A percentile compares a stretch with the other conserved stretches of the same genome.
phyloP scores from a whole-genome alignment of 2,329 filamentous ascomycete species.

The Pseudofabraea citricarpa region DNA sequence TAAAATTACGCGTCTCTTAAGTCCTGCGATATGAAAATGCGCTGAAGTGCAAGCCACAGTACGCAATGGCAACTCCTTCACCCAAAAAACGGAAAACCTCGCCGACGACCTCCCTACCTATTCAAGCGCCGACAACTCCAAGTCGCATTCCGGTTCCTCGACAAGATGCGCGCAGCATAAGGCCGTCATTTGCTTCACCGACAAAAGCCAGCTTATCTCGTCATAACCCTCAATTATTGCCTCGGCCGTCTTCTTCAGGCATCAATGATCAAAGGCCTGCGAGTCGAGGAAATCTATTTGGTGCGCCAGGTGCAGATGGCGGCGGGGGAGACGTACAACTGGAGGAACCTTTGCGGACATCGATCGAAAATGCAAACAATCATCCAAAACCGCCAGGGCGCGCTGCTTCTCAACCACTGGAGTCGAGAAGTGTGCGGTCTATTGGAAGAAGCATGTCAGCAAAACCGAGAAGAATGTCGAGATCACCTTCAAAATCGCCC shows the following conservation, averaged over 20 bases:
- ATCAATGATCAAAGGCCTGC: constrained; percentile 28
- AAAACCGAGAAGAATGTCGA: constrained; percentile 24
- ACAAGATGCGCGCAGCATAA: constrained; percentile 22
- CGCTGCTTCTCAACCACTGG: not conserved
- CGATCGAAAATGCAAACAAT: constrained; percentile 12
- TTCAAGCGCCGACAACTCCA: constrained; percentile 36
- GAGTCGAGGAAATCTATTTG: constrained; percentile 22
- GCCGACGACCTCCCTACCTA: constrained; percentile 41
- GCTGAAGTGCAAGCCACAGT: too few relatives aligned
- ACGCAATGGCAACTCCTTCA: constrained; percentile 50
- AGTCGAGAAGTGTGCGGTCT: constrained; percentile 9
- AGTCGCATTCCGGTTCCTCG: constrained; percentile 22
- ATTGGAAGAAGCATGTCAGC: constrained; percentile 16
- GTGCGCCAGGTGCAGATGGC: constrained; percentile 8
- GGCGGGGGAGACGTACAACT: constrained; percentile 5
- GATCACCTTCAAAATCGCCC: constrained; percentile 20
- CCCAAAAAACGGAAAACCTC: constrained; percentile 62
- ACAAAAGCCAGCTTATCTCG: constrained; percentile 59
- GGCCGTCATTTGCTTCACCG: constrained; percentile 61
- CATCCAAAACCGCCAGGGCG: not conserved
- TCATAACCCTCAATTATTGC: constrained; percentile 54
- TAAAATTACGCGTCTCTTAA: too few relatives aligned
- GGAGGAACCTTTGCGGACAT: constrained; percentile 8
- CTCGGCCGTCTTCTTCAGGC: constrained; percentile 30
- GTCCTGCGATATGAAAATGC: too few relatives aligned